A percentile compares a stretch with the other conserved stretches of the same genome.
Evolutionary conservation across 1,139 yeast genomes (phyloP).

Genomic region (Scheffersomyces insectosa): DNA sequence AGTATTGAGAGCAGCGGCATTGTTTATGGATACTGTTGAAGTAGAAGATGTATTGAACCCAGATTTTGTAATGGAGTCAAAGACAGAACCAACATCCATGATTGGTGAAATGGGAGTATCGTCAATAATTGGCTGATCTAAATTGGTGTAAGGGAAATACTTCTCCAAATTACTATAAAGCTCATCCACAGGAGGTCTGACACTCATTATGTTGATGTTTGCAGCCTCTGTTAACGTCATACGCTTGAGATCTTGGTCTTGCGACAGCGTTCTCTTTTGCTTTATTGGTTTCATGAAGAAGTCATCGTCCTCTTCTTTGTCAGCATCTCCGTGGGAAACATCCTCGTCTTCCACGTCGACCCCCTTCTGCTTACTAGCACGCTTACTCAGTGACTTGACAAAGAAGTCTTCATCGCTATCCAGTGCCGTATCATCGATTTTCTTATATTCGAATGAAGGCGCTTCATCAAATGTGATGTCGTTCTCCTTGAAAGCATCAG

Average conservation of each 20-base stretch:
- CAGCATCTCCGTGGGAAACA: slow-evolving; percentile 1
- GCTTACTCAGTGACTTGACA: slow-evolving; percentile 25
- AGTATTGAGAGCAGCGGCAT: slow-evolving; percentile 1
- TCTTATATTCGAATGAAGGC: slow-evolving; percentile 47
- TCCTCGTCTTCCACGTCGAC: not conserved
- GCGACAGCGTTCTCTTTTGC: not conserved
- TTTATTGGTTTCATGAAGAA: slow-evolving; percentile 20
- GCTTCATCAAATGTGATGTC: slow-evolving; percentile 72
- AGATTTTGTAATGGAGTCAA: no score
- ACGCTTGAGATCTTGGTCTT: not conserved
- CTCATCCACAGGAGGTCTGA: slow-evolving; percentile 94
- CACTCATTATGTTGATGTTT: slow-evolving; percentile 45
- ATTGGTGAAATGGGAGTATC: slow-evolving; percentile 68
- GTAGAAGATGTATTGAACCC: slow-evolving; percentile 1
- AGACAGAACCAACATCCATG: not conserved
- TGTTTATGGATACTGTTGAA: not conserved
- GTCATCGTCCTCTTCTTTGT: slow-evolving; percentile 22
- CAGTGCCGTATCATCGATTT: slow-evolving; percentile 1
- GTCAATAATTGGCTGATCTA: slow-evolving; percentile 89
- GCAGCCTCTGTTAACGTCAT: slow-evolving; percentile 16
- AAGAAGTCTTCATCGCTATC: slow-evolving; percentile 31
- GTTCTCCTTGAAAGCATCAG: slow-evolving; percentile 65
- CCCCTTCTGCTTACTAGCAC: slow-evolving; percentile 1
- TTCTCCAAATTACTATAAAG: slow-evolving; percentile 87
- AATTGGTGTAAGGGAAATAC: slow-evolving; percentile 89